Base-by-base conservation (phyloP, 1,284 basidiomycete species). In the Mycena citricolor region DNA sequence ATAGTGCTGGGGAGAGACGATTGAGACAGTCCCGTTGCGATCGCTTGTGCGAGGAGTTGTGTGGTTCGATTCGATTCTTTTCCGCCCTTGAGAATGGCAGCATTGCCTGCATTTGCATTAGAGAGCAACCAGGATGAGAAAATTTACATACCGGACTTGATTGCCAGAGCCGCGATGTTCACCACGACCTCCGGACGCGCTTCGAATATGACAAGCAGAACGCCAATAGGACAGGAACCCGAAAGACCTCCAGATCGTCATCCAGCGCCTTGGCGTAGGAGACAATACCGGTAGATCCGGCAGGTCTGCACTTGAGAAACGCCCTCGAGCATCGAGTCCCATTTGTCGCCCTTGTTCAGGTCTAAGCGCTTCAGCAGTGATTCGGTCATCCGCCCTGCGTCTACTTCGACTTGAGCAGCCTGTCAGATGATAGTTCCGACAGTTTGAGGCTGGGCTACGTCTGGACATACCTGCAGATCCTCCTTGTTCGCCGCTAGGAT, bases 201-300 rank as follows among this genome's bases (percentile, higher is more conserved):
- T 67, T 99, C 97, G 56, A 99, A 99, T 54, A 99, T 97, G 54
- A 98, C 92, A 36, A 99, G 76, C 20, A 99, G 73, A 1, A 97
- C 94, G 14, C 97, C 97, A 52, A 99, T 97, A 0, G 97, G 94
- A 63, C 95, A 99, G 0, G 94, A 92, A 99, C 86, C 28, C 93
- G 81, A 67, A 97, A 94, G 11, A 99, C 76, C 58, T 97, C 90
- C 12, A 99, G 72, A 0, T 73, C 77, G 28, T 93, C 88, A 55
- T 95, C 94, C 21, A 99, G 72, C 57, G 90, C 78, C 14, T 83
- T 85, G 0, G 95, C 93, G 62, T 95, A 97, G 0, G 89, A 83
- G 21, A 97, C 84, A 24, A 78, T 70, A 6, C 94, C 95, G 3
- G 86, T 90, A 97, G 95, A 61, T 93, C 90, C 0, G 86, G 83